Evolutionary conservation across 2,329 filamentous ascomycete genomes (phyloP).

Genomic region (Colletotrichum shisoi): DNA sequence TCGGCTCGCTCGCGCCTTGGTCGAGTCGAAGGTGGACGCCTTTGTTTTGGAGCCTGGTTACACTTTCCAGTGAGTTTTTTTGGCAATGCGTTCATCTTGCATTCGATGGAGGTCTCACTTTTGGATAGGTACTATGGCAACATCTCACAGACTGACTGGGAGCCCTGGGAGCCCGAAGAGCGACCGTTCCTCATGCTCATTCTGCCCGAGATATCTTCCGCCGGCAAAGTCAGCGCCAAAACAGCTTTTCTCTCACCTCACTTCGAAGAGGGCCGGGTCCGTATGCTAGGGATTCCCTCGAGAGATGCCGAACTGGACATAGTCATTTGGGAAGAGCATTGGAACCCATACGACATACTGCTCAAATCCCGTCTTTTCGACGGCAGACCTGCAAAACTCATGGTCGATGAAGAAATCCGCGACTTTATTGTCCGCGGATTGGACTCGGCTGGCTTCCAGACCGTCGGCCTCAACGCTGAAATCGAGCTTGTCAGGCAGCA

Average conservation of each 20-base stretch:
- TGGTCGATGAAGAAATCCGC: slow-evolving; percentile 71
- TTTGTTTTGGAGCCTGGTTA: slow-evolving; percentile 71
- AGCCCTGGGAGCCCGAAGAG: slow-evolving; percentile 71
- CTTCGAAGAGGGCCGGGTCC: slow-evolving; percentile 67
- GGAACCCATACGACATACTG: slow-evolving; percentile 68
- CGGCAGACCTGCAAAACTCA: slow-evolving; percentile 52
- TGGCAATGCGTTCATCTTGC: too few species aligned
- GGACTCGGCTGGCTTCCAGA: slow-evolving; percentile 61
- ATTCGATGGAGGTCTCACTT: background rate
- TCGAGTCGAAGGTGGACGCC: slow-evolving; percentile 60
- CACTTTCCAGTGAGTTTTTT: slow-evolving; percentile 62
- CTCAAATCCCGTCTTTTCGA: slow-evolving; percentile 54
- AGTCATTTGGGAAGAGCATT: slow-evolving; percentile 70
- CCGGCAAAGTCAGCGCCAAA: slow-evolving; percentile 58
- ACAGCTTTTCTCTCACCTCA: slow-evolving; percentile 67
- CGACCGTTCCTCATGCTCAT: slow-evolving; percentile 70
- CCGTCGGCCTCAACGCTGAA: slow-evolving; percentile 61
- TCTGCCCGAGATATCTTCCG: slow-evolving; percentile 52
- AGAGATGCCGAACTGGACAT: slow-evolving; percentile 59
- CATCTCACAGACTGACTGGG: slow-evolving; percentile 68
- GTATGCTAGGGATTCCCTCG: slow-evolving; percentile 66
- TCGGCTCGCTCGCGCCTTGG: slow-evolving; percentile 64
- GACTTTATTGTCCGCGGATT: slow-evolving; percentile 69
- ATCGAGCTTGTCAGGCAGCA: slow-evolving; percentile 67
- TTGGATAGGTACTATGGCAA: slow-evolving; percentile 63